Conservation (phyloP, 768 basidiomycete genomes). For the Tylopilus rubrobrunneus region DNA sequence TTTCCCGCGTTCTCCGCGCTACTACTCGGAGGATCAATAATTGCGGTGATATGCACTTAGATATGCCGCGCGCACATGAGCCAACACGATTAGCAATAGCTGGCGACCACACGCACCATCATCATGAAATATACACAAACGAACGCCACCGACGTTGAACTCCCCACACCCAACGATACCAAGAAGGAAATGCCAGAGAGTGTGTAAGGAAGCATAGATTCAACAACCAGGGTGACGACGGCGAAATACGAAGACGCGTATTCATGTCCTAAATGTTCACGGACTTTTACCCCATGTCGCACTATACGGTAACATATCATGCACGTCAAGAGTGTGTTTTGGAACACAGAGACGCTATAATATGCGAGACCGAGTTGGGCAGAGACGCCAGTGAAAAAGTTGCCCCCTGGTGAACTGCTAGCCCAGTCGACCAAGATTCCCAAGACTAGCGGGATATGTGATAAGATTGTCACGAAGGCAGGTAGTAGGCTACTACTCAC, state of each 20-base stretch:
- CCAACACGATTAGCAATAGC: neutral
- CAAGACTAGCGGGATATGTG: constrained; percentile 7
- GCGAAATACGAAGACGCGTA: constrained; percentile 16
- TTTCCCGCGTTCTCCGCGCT: constrained; percentile 11
- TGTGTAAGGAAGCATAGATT: constrained; percentile 25
- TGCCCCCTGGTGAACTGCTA: constrained; percentile 12
- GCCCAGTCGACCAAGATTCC: constrained; percentile 12
- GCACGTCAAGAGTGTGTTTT: constrained; percentile 18
- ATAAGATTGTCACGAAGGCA: neutral
- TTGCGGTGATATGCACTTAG: constrained; percentile 26
- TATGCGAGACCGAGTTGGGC: constrained; percentile 17
- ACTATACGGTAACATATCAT: constrained; percentile 22
- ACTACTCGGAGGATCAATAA: constrained; percentile 23
- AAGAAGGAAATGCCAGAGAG: constrained; percentile 23
- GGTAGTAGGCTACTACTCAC: constrained; percentile 2
- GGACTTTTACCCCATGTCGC: constrained; percentile 4
- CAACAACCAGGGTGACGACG: constrained; percentile 12
- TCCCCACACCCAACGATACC: constrained; percentile 15
- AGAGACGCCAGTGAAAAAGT: constrained; percentile 16
- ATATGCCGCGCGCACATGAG: neutral
- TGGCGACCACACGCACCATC: constrained; percentile 14
- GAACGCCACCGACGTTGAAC: constrained; percentile 12
- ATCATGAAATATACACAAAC: constrained; percentile 10
- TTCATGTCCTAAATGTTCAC: constrained; percentile 13
- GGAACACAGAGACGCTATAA: constrained; percentile 8